Evolutionary conservation across 768 basidiomycete genomes (phyloP), one percentile per base, ranked within the genome.

Genomic region (Goffeauzyma gilvescens): DNA sequence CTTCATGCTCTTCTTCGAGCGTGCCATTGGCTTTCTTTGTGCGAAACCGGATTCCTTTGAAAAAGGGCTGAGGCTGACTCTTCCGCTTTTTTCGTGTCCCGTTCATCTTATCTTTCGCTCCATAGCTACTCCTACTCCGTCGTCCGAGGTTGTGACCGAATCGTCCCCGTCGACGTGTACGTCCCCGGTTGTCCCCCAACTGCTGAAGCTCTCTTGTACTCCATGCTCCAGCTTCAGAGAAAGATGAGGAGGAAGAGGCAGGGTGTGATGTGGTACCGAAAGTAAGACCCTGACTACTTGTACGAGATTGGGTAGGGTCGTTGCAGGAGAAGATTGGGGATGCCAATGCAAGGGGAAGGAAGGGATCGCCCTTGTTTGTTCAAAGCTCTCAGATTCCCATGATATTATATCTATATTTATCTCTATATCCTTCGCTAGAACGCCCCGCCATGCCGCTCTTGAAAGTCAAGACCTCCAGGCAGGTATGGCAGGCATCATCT

Each of bases 71-170:
- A 38, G 55, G 50, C 2, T 89, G 87, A 18, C n/a, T 4, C 15
- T 6, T 15, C 15, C 39, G n/a, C 18, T n/a, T 21, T 14, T 26
- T 4, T n/a, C n/a, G n/a, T n/a, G n/a, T 6, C 3, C 6, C 20
- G 38, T 7, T 25, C 22, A 3, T 6, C 14, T 5, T n/a, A 18
- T 25, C 22, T 25, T n/a, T 9, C n/a, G n/a, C 23, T 7, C 69
- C 87, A 89, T 65, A 87, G 90, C 67, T 93, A 95, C 65, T 93
- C 90, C 21, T 98, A 98, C 67, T 87, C 89, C 22, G 93, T 98
- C 49, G 93, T 96, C 27, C 78, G 93, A 35, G 93, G 93, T 13
- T 96, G 90, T 63, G 93, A 98, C 69, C 76, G 93, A 37, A 90
- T 98, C 55, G 89, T 98, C 5, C 93, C 93, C 3, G 37, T 42